A percentile compares a stretch with the other conserved stretches of the same genome.
phyloP scores from a whole-genome alignment of 2,329 filamentous ascomycete genomes.

The Tolypocladium album region DNA sequence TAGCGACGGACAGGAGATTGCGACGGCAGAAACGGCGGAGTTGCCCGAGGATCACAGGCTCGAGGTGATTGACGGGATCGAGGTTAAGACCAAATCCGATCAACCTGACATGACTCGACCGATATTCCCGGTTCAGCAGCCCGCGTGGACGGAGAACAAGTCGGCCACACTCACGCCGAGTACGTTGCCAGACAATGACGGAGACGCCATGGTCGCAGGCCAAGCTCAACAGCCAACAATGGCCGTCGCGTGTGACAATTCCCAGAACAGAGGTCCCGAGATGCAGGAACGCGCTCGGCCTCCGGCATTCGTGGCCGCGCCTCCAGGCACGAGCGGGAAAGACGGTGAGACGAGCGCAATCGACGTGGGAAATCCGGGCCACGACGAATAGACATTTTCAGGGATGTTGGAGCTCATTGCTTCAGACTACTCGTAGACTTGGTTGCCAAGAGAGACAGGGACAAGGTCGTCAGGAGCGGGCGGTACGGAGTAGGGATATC shows the following conservation, averaged over 20 bases:
- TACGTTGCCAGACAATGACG: constrained; percentile 12
- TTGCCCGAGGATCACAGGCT: constrained; percentile 8
- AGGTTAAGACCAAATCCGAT: constrained; percentile 3
- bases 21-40: constrained; percentile 16
- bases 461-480: not conserved
- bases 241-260: not conserved
- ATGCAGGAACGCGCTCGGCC: constrained; percentile 31
- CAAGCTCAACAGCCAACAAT: not conserved
- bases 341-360: constrained; percentile 14
- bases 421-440: not conserved
- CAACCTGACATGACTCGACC: constrained; percentile 6
- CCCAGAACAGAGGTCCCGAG: constrained; percentile 22
- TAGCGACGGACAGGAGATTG: constrained; percentile 11
- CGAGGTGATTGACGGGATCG: not conserved
- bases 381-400: constrained; percentile 6
- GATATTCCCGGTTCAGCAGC: constrained; percentile 3
- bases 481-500: too few relatives aligned
- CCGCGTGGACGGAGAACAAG: constrained; percentile 10
- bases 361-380: constrained; percentile 26
- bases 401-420: not conserved
- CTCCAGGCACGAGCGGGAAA: constrained; percentile 9
- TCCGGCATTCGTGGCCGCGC: constrained; percentile 13
- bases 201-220: constrained; percentile 1
- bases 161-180: constrained; percentile 14
- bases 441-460: not conserved